Conservation (phyloP, 352 stramenopile genomes). For the Pythium rishiriense region DNA sequence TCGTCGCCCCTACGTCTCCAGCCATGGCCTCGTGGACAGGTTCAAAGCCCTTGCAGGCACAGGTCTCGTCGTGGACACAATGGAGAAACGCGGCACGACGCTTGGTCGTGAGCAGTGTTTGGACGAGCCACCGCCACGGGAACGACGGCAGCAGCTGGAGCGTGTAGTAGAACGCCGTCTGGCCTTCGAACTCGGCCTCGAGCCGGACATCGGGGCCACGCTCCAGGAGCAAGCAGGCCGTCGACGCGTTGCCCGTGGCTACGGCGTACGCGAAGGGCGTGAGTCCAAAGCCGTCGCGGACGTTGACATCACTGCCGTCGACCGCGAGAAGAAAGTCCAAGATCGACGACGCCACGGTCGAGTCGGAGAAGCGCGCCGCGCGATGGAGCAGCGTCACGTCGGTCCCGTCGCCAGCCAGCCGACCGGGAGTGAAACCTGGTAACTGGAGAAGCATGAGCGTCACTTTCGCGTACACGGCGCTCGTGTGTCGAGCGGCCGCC, state of each 20-base stretch:
- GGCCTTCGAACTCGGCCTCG: slow-evolving; percentile 66
- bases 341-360: slow-evolving; percentile 17
- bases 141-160: slow-evolving; percentile 58
- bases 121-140: slow-evolving; percentile 40
- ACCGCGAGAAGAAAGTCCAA: slow-evolving; percentile 32
- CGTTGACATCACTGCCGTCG: slow-evolving; percentile 44
- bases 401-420: slow-evolving; percentile 48
- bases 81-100: slow-evolving; percentile 52
- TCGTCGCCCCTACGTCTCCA: background rate
- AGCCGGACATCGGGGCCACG: slow-evolving; percentile 27
- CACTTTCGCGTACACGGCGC: slow-evolving; percentile 39
- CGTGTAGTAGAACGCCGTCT: slow-evolving; percentile 58
- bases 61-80: slow-evolving; percentile 36
- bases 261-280: slow-evolving; percentile 53
- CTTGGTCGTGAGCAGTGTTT: slow-evolving; percentile 32
- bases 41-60: slow-evolving; percentile 70
- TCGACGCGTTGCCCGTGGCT: slow-evolving; percentile 32
- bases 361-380: slow-evolving; percentile 42
- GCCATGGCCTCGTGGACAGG: too few species aligned
- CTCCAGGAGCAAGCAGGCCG: slow-evolving; percentile 42
- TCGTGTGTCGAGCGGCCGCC: slow-evolving; percentile 31
- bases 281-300: slow-evolving; percentile 50
- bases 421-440: slow-evolving; percentile 29
- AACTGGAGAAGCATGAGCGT: slow-evolving; percentile 41
- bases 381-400: slow-evolving; percentile 53